Evolutionary conservation across 129 eudicot species (phyloP), one percentile per base, ranked within the genome.

Genomic region (Lactuca saligna): DNA sequence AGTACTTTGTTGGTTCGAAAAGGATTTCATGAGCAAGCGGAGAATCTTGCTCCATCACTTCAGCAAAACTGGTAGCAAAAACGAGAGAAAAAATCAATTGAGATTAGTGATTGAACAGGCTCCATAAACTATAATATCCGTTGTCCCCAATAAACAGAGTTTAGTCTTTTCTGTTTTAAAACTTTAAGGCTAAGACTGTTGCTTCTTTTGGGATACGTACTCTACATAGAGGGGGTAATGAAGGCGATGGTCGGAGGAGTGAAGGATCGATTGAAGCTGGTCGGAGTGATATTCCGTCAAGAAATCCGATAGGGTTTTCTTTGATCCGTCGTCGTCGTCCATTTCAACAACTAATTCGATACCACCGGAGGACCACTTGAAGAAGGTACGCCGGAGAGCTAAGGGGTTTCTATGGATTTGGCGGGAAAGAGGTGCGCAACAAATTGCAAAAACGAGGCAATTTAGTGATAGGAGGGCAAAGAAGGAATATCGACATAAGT

Each of bases 141-240:
- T 35, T 35, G 38, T 35, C 38, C 6, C 38, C 38, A 0, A 3
- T 6, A 35, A 6, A 35, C 38, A 42, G 13, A 42, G 49, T 42
- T 6, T 42, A 42, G 8, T 29, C 25, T 10, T 34, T 25, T 4
- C 14, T 25, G 57, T 3, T 8, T 54, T 15, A 58, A 35, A 13
- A 17, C 15, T n/a, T 35, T 14, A 46, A n/a, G 50, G 54, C n/a
- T 50, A 48, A 50, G 54, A 31, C 3, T 17, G 29, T 15, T 0
- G 63, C 34, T 48, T 3, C 0, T 50, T 59, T 37, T 49, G 61
- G 49, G n/a, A 57, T 57, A 70, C 83, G 37, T 89, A 93, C 97
- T 89, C 95, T 38, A 93, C 78, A 67, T 61, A 68, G 42, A 93
- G 85, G 74, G 98, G 88, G 69, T 89, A 93, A 72, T 93, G 95